Percentiles rank a stretch among this genome's conserved stretches.
phyloP scores from a whole-genome alignment of 495 filamentous ascomycete species.

The Cenococcum geophilum region DNA sequence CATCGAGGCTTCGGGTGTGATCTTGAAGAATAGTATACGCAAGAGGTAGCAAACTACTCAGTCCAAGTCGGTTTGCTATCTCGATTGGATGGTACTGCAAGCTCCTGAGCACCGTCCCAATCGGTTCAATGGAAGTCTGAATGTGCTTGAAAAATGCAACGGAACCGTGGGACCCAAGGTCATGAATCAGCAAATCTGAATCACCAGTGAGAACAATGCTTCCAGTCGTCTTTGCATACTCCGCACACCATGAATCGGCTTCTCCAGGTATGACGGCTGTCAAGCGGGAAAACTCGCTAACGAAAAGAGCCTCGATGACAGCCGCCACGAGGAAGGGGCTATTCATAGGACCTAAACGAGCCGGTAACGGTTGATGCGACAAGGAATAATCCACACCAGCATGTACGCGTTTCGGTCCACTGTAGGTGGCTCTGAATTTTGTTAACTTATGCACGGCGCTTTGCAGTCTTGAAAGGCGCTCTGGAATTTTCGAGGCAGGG shows the following conservation, averaged over 20 bases:
- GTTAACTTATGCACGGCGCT: constrained; percentile 10
- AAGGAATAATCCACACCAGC: not conserved
- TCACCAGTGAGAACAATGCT: constrained; percentile 26
- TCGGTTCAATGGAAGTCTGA: constrained; percentile 7
- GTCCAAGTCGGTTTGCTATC: constrained; percentile 12
- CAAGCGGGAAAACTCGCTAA: constrained; percentile 11
- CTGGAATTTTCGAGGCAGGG: constrained; percentile 21
- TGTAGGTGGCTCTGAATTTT: not conserved
- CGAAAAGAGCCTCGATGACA: constrained; percentile 16
- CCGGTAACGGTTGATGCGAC: constrained; percentile 12
- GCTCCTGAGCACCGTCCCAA: not conserved
- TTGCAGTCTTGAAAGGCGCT: constrained; percentile 11
- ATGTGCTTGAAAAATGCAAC: constrained; percentile 23
- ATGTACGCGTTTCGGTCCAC: no score
- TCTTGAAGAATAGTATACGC: constrained; percentile 14
- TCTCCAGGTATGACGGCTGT: constrained; percentile 26
- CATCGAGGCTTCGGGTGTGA: constrained; percentile 2
- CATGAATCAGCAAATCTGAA: constrained; percentile 25
- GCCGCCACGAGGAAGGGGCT: constrained; percentile 24
- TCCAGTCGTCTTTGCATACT: constrained; percentile 12
- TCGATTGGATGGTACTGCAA: constrained; percentile 6
- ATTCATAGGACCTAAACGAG: constrained; percentile 9
- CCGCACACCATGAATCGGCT: constrained; percentile 28
- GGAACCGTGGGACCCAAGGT: constrained; percentile 11
- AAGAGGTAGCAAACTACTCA: constrained; percentile 16